Conservation (phyloP, 495 filamentous ascomycete species). For the Hypoxylon lienhwacheense region DNA sequence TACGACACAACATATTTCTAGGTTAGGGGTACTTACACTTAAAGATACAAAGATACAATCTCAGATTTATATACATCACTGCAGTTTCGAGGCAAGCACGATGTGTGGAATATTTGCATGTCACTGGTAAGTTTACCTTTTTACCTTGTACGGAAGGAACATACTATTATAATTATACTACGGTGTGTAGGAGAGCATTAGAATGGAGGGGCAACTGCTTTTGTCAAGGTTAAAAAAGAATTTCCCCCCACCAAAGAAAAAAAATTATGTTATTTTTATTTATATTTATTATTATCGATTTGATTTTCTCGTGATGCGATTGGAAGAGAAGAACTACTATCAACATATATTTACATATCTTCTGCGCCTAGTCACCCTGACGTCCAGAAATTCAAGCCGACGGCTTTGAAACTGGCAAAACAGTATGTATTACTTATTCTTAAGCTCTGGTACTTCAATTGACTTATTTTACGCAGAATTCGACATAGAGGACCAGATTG, state of each 20-base stretch:
- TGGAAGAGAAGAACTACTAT: too few species aligned
- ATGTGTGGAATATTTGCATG: constrained; percentile 93
- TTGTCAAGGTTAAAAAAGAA: constrained; percentile 9
- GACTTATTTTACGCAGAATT: constrained; percentile 60
- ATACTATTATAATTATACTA: too few species aligned
- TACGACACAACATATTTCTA: too few species aligned
- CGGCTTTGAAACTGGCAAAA: constrained; percentile 93
- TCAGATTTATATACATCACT: constrained; percentile 1
- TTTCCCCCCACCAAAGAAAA: constrained; percentile 30
- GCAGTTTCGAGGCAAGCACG: constrained; percentile 29
- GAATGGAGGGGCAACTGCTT: constrained; percentile 45
- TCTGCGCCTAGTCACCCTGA: constrained; percentile 75
- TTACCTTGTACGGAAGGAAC: constrained; percentile 10
- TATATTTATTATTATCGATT: constrained; percentile 25
- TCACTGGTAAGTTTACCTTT: constrained; percentile 66
- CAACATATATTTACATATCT: constrained; percentile 25
- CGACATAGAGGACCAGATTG: constrained; percentile 98
- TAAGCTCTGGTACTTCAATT: constrained; percentile 38
- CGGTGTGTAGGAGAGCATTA: too few species aligned
- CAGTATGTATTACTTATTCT: constrained; percentile 61
- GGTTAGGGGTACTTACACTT: too few species aligned
- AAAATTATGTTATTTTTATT: too few species aligned
- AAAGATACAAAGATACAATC: too few species aligned
- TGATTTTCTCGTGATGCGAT: constrained; percentile 25
- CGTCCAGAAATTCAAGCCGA: constrained; percentile 95